A percentile compares a stretch with the other conserved stretches of the same genome.
phyloP scores from a whole-genome alignment of 495 filamentous ascomycete species.

The Penicillium simplicissimum region DNA sequence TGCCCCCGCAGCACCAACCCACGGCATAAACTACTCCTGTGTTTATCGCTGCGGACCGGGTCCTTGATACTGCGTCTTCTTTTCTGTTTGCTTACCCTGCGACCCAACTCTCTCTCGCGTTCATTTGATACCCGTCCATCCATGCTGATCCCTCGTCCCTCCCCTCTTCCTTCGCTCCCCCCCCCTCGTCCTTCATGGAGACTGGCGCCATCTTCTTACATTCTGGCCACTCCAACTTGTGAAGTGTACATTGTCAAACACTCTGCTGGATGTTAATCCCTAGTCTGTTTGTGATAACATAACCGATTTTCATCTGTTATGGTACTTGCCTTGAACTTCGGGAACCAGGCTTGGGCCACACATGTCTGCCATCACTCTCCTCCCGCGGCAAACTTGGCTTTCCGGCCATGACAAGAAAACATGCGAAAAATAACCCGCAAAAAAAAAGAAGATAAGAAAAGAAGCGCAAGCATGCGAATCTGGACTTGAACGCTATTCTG shows the following conservation, averaged over 20 bases:
- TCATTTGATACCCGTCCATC: constrained; percentile 49
- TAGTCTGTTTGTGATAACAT: constrained; percentile 17
- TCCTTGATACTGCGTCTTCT: constrained; percentile 48
- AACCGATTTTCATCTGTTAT: constrained; percentile 4
- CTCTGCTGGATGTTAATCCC: constrained; percentile 6
- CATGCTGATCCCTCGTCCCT: constrained; percentile 33
- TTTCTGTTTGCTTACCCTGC: constrained; percentile 27
- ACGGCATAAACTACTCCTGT: constrained; percentile 38
- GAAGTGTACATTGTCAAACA: constrained; percentile 33
- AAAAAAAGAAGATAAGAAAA: constrained; percentile 25
- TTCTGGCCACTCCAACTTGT: constrained; percentile 13
- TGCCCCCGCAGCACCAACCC: constrained; percentile 56
- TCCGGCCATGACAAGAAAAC: constrained; percentile 12
- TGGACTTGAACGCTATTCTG: constrained; percentile 38
- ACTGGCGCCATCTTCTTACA: constrained; percentile 8
- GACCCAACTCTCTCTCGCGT: constrained; percentile 35
- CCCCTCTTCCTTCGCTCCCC: constrained; percentile 8
- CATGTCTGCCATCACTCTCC: background rate
- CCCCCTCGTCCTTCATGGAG: background rate
- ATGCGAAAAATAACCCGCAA: constrained; percentile 12
- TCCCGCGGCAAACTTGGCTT: background rate
- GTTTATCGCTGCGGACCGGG: constrained; percentile 39
- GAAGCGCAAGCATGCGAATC: constrained; percentile 38
- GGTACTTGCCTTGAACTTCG: constrained; percentile 12
- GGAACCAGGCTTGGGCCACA: background rate